Evolutionary conservation across 2,329 filamentous ascomycete genomes (phyloP), one percentile per base, ranked within the genome.

Genomic region (Sporothrix curviconia): DNA sequence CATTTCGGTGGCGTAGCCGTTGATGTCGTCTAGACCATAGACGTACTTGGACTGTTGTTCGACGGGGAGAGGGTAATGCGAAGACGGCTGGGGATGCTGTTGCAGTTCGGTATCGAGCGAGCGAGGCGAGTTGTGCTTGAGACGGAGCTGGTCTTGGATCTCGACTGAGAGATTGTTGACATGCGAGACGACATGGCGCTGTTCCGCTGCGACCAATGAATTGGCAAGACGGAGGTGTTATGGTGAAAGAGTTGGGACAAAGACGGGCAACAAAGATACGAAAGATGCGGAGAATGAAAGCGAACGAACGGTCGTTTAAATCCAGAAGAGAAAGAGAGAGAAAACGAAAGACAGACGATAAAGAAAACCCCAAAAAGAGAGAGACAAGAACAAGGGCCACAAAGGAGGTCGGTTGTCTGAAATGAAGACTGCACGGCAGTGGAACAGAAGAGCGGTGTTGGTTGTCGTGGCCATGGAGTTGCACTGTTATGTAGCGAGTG

Each of bases 111-210:
- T 68, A 56, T 81, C 76, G 60, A 77, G 71, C 51, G 80, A 70
- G 78, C 81, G 66, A 81, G 77, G 66, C 81, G 81, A 4, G 77
- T 79, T 36, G 74, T 75, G 64, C 77, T 75, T 28, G 78, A 79
- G 49, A 30, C 12, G 5, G 58, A 11, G 30, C 61, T 60, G 5
- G 54, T 49, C 40, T 32, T 57, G n/a, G 61, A 58, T 19, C 49
- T 46, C 11, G 59, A 56, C 19, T 37, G 56, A 9, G 57, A 28
- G 22, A 56, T 11, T 1, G 44, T 43, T 8, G 58, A 25, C 24
- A 49, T 46, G n/a, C 44, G 54, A 47, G 59, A 51, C 60, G 60
- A 60, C 36, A 22, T 55, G 32, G 17, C 39, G 43, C 9, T 46
- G 28, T 9, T 12, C 39, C n/a, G 25, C 51, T 30, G 22, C 37